phyloP scores from a whole-genome alignment of 176 grass and related monocot genomes.

The Raddia distichophylla region DNA sequence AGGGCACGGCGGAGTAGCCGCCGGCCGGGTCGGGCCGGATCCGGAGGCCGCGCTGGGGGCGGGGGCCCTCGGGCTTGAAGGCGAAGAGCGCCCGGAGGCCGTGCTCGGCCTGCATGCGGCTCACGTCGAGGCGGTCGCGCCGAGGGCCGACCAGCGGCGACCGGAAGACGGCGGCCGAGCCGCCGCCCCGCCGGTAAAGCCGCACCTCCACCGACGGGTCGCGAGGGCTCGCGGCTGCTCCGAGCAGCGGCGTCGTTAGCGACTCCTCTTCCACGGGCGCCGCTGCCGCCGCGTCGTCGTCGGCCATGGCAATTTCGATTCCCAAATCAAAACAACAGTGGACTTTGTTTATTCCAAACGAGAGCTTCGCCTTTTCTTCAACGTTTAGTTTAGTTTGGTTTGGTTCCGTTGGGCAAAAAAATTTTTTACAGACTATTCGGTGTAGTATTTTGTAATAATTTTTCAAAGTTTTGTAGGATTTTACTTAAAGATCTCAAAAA shows the following conservation, averaged over 20 bases:
- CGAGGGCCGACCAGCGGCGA: slow-evolving; percentile 51
- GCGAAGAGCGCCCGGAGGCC: slow-evolving; percentile 62
- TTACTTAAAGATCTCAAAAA: too few species aligned
- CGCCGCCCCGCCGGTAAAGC: slow-evolving; percentile 59
- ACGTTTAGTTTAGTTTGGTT: too few species aligned
- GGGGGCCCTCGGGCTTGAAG: slow-evolving; percentile 43
- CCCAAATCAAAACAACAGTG: not conserved
- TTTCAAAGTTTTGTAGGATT: too few species aligned
- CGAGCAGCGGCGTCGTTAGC: slow-evolving; percentile 42
- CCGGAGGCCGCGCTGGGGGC: slow-evolving; percentile 49
- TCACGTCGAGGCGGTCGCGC: slow-evolving; percentile 63
- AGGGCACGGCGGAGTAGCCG: slow-evolving; percentile 57
- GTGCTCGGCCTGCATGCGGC: slow-evolving; percentile 54
- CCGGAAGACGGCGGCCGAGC: slow-evolving; percentile 57
- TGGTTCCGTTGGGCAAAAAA: too few species aligned
- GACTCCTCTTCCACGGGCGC: not conserved
- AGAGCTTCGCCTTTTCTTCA: too few species aligned
- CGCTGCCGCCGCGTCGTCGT: not conserved
- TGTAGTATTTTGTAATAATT: too few species aligned
- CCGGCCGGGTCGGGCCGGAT: slow-evolving; percentile 50
- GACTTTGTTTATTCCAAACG: too few species aligned
- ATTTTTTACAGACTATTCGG: too few species aligned
- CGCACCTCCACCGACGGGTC: slow-evolving; percentile 64
- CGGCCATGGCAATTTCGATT: slow-evolving; percentile 2
- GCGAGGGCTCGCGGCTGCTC: not conserved